These are phyloP conservation scores for Neopestalotiopsis clavispora DNA, from an alignment of 2,329 filamentous ascomycete genomes.

Conservation along the genomic window DNA sequence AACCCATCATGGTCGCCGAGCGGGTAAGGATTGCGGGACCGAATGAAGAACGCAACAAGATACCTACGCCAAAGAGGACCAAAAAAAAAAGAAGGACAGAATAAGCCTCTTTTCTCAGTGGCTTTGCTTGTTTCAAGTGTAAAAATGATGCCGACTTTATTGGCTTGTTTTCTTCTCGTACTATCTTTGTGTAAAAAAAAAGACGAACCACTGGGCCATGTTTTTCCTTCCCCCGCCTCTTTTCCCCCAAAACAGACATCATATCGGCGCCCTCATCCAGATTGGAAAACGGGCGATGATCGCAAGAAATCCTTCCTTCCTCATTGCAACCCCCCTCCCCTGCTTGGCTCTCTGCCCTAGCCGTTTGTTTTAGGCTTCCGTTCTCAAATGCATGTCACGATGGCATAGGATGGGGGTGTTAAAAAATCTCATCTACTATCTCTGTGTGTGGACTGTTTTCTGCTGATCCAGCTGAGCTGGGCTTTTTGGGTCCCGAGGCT, in stretches of 20 bases:
- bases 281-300: too few relatives aligned
- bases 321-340: not conserved
- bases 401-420: not conserved
- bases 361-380: not conserved
- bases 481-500: not conserved
- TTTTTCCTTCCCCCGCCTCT: too few relatives aligned
- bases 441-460: too few relatives aligned
- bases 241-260: too few relatives aligned
- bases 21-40: not conserved
- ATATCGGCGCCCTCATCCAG: too few relatives aligned
- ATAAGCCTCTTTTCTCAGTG: not conserved
- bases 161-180: not conserved
- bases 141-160: not conserved
- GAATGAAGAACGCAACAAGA: not conserved
- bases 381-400: not conserved
- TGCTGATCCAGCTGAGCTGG: not conserved
- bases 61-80: not conserved
- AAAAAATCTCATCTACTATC: too few relatives aligned
- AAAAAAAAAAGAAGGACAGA: not conserved
- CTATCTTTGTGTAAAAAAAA: not conserved
- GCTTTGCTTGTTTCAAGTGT: conserved; percentile 7
- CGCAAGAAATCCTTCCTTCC: too few relatives aligned
- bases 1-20: not conserved
- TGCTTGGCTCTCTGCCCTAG: not conserved
- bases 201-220: not conserved